Conservation (phyloP, 768 basidiomycete species). For the Exsudoporus frostii region DNA sequence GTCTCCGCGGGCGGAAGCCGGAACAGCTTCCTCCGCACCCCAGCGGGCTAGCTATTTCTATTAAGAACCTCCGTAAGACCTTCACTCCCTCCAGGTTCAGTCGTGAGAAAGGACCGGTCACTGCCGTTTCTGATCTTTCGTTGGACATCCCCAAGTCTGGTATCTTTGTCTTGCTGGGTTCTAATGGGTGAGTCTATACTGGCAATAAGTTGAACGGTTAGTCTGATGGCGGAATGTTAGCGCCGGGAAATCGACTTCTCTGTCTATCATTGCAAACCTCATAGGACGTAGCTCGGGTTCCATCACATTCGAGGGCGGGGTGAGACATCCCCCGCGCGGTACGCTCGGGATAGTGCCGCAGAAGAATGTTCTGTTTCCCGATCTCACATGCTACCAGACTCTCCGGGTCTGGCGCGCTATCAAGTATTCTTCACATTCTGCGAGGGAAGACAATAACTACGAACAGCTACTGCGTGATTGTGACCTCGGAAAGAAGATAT, state of each 20-base stretch:
- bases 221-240: conserved; percentile 33
- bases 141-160: conserved; percentile 68
- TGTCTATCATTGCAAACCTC: conserved; percentile 66
- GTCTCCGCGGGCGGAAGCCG: conserved; percentile 13
- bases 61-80: conserved; percentile 56
- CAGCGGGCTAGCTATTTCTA: conserved; percentile 55
- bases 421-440: conserved; percentile 52
- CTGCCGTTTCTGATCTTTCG: conserved; percentile 63
- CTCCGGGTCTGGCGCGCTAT: conserved; percentile 69
- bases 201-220: not conserved
- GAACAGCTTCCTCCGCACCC: conserved; percentile 23
- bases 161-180: conserved; percentile 75
- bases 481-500: conserved; percentile 67
- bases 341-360: conserved; percentile 77
- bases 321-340: conserved; percentile 54
- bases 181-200: conserved; percentile 54
- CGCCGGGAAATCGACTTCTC: conserved; percentile 72
- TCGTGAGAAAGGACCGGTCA: conserved; percentile 46
- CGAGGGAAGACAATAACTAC: conserved; percentile 49
- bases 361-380: conserved; percentile 79
- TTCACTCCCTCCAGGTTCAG: conserved; percentile 51
- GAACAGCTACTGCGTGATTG: conserved; percentile 67
- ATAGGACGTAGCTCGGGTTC: conserved; percentile 56
- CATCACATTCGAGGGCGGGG: conserved; percentile 53
- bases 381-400: conserved; percentile 71